phyloP scores from a whole-genome alignment of 2,329 filamentous ascomycete genomes.

The Hypoxylon sp. region DNA sequence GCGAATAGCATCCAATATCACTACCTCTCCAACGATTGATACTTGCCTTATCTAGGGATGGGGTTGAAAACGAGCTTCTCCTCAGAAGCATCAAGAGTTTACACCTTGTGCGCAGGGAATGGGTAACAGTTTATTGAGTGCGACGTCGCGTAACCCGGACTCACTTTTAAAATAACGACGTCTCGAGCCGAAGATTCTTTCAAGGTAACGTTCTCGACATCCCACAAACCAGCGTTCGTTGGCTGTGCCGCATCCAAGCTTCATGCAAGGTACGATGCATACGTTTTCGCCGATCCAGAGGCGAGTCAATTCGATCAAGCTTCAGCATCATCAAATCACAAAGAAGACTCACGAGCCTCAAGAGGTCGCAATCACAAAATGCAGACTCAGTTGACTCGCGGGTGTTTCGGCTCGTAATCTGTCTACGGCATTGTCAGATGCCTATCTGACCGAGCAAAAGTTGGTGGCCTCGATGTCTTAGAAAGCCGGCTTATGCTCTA shows the following conservation, averaged over 20 bases:
- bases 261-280: slow-evolving; percentile 52
- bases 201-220: slow-evolving; percentile 19
- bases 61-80: slow-evolving; percentile 18
- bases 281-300: slow-evolving; percentile 46
- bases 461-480: slow-evolving; percentile 47
- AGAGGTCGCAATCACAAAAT: slow-evolving; percentile 47
- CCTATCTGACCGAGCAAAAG: slow-evolving; percentile 38
- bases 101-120: slow-evolving; percentile 8
- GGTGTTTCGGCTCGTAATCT: slow-evolving; percentile 42
- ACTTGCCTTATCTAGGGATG: slow-evolving; percentile 11
- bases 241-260: slow-evolving; percentile 37
- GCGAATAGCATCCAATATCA: slow-evolving; percentile 37
- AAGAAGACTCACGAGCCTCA: slow-evolving; percentile 50
- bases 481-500: slow-evolving; percentile 43
- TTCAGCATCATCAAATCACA: slow-evolving; percentile 50
- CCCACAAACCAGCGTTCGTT: slow-evolving; percentile 28
- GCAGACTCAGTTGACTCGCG: slow-evolving; percentile 33
- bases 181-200: slow-evolving; percentile 19
- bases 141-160: slow-evolving; percentile 28
- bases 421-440: slow-evolving; percentile 51
- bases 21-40: slow-evolving; percentile 27
- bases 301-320: slow-evolving; percentile 46
- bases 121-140: slow-evolving; percentile 3
- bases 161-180: slow-evolving; percentile 3
- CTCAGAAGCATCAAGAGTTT: slow-evolving; percentile 20